Base-by-base conservation (phyloP, 2,329 filamentous ascomycete genomes). In the Diaporthe humulicola region DNA sequence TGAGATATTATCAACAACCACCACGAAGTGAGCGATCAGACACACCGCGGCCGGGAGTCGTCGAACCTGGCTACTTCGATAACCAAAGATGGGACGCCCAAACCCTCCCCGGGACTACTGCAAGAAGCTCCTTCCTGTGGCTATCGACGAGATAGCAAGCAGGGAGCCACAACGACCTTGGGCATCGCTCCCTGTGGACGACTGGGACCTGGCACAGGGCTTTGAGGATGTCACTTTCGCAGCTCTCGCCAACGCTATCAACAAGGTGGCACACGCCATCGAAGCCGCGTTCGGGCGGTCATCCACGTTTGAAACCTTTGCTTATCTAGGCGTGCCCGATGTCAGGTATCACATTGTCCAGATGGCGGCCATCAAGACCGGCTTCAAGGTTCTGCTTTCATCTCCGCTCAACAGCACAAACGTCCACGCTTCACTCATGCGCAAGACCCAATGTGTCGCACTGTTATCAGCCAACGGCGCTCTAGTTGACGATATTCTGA, bases 171-270 rank as follows among this genome's bases (percentile, higher is more conserved):
- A 70, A 28, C 72, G 76, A 22, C 48, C 76, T 9, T 78, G 77
- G 77, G 77, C 71, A 17, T 78, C 77, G 17, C 71, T 79, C 12
- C 78, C 78, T 3, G 64, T 76, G 22, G 76, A 78, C 52, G 78
- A 79, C 64, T 74, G 75, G 57, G 75, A 79, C 40, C 36, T 79
- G 15, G 42, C 78, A 1, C 58, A 48, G 28, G 78, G 78, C 12
- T 78, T 78, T 50, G 78, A 78, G 57, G 78, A 79, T 57, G 74
- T 79, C 40, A 76, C 50, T 42, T 79, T 74, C 50, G 71, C 15
- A 17, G 40, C 50, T 28, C 40, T 79, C 12, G 78, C 78, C 64
- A 77, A 76, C 28, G 77, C 78, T 4, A 74, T 78, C 74, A 77
- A 79, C 75, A 76, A 73, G 48, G 56, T 79, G 33, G 76, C 78